These are phyloP conservation scores for Echinosophora koreensis DNA, from an alignment of 306 rosid genomes.

Conservation along the genomic window DNA sequence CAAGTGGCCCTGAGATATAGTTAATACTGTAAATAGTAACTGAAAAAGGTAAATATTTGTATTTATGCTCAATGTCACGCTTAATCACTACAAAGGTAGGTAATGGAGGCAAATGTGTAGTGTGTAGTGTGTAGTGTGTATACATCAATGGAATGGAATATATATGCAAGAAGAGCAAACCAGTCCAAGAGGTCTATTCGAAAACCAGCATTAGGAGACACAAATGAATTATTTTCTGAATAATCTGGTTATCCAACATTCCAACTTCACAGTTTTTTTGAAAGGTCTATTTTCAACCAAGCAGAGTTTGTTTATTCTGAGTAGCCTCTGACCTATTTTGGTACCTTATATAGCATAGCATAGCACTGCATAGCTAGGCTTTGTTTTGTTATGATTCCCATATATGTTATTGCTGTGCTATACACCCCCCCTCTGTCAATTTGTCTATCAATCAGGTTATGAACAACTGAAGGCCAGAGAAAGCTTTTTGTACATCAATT, in stretches of 20 bases:
- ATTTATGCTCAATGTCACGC: conserved; percentile 6
- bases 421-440: conserved; percentile 36
- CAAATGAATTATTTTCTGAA: conserved; percentile 46
- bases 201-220: conserved; percentile 46
- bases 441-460: conserved; percentile 51
- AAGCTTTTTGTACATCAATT: conserved; percentile 52
- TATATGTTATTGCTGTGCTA: conserved; percentile 35
- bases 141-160: neutral
- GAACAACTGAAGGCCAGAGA: conserved; percentile 10
- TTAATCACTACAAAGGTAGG: neutral
- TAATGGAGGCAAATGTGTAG: neutral
- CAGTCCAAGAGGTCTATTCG: conserved; percentile 57
- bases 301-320: conserved; percentile 57
- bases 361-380: conserved; percentile 48
- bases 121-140: neutral
- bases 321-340: conserved; percentile 50
- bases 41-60: neutral
- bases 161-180: conserved; percentile 5
- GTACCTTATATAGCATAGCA: conserved; percentile 33
- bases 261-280: conserved; percentile 42
- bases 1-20: neutral
- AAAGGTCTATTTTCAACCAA: conserved; percentile 65
- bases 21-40: neutral
- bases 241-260: conserved; percentile 22
- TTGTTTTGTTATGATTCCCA: conserved; percentile 48